These are phyloP conservation scores for Adansonia grandidieri DNA, from an alignment of 441 rosid species.

Conservation along the genomic window DNA sequence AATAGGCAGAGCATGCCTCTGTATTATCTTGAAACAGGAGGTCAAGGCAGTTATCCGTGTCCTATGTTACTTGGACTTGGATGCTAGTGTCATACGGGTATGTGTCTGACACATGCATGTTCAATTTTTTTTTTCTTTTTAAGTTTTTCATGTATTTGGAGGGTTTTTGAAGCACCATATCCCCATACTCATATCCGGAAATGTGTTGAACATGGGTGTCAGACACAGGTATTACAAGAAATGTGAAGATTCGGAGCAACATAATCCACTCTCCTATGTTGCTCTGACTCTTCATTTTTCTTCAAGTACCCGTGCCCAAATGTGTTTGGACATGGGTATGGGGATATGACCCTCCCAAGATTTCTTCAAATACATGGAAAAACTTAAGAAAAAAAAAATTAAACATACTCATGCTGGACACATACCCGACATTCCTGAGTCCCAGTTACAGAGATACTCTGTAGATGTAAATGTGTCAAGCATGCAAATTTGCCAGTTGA, in stretches of 20 bases:
- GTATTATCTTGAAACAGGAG: neutral
- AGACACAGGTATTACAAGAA: neutral
- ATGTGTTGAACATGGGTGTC: neutral
- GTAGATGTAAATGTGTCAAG: neutral
- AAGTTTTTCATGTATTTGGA: neutral
- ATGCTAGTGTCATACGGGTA: neutral
- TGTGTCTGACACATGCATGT: neutral
- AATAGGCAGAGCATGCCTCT: neutral
- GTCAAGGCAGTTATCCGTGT: neutral
- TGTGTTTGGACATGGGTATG: too few species aligned
- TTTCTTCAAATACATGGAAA: too few species aligned
- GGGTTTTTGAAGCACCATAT: neutral
- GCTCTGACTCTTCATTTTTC: too few species aligned
- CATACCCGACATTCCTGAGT: too few species aligned
- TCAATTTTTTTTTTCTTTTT: neutral
- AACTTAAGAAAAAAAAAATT: too few species aligned
- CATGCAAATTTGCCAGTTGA: constrained; percentile 3
- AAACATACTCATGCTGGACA: too few species aligned
- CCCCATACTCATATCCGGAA: neutral
- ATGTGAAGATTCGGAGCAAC: neutral
- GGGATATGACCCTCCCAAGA: too few species aligned
- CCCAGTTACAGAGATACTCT: too few species aligned
- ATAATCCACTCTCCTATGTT: neutral
- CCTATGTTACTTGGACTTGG: neutral
- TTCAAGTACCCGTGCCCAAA: too few species aligned